Evolutionary conservation across 192 early-diverging fungal genomes (phyloP).

Genomic region (Rhizoclosmatium globosum): DNA sequence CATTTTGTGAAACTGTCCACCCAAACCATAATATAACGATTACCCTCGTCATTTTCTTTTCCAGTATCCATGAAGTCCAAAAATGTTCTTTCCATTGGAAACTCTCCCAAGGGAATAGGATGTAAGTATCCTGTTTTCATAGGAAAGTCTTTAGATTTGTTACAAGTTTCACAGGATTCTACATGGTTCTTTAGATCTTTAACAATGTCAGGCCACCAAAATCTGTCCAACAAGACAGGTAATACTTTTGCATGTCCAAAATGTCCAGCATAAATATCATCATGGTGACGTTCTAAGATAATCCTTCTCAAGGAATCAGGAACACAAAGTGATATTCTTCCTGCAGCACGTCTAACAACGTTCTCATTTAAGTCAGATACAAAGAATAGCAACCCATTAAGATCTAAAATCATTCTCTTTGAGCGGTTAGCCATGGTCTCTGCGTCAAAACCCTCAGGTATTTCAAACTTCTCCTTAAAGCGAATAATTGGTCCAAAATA

Average conservation of each 20-base stretch:
- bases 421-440: background rate
- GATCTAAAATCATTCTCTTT: background rate
- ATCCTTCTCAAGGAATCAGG: background rate
- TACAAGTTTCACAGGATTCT: background rate
- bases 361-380: background rate
- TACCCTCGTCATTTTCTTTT: background rate
- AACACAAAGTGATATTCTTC: background rate
- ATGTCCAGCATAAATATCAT: slow-evolving; percentile 2
- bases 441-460: background rate
- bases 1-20: no score
- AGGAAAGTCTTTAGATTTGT: background rate
- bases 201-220: slow-evolving; percentile 19
- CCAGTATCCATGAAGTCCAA: background rate
- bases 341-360: background rate
- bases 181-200: background rate
- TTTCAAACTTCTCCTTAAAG: background rate
- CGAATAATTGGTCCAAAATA: background rate
- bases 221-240: background rate
- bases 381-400: background rate
- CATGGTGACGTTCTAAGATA: background rate
- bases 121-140: background rate
- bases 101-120: background rate
- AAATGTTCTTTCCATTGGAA: background rate
- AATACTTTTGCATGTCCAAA: background rate
- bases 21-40: background rate